Conservation (phyloP, 2,329 filamentous ascomycete genomes). For the Ampelomyces quisqualis region DNA sequence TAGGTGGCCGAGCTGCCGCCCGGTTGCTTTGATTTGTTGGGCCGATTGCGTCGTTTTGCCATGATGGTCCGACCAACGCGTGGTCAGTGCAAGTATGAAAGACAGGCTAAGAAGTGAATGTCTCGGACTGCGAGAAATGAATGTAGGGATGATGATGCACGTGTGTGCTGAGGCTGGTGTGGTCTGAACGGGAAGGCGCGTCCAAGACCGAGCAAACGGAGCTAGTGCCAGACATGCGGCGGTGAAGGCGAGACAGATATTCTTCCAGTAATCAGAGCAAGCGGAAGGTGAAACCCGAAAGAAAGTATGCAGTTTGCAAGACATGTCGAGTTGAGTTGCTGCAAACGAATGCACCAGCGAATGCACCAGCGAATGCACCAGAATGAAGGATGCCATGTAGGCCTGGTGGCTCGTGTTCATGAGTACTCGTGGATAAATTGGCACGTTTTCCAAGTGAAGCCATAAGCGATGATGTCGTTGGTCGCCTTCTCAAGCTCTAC, state of each 20-base stretch:
- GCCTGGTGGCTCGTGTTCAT: no score
- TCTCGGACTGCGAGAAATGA: neutral
- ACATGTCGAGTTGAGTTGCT: no score
- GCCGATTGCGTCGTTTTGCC: slow-evolving; percentile 6
- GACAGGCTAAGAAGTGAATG: neutral
- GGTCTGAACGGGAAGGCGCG: neutral
- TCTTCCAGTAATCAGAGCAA: neutral
- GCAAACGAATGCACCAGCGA: no score
- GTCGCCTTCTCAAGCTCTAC: no score
- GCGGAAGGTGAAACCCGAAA: neutral
- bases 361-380: no score
- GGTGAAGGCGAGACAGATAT: neutral
- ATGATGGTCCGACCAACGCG: slow-evolving; percentile 8
- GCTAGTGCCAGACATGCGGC: neutral
- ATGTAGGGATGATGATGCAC: neutral
- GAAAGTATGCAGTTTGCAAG: neutral
- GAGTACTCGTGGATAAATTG: no score
- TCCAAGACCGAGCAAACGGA: neutral
- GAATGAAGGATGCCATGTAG: no score
- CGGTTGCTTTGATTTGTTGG: slow-evolving; percentile 5
- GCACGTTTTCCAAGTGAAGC: no score
- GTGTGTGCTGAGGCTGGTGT: neutral
- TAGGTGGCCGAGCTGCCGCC: slow-evolving; percentile 3
- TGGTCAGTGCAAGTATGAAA: neutral
- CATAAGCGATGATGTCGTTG: no score